Evolutionary conservation across 1,139 yeast species (phyloP).

Genomic region (Taphrina flavorubra): DNA sequence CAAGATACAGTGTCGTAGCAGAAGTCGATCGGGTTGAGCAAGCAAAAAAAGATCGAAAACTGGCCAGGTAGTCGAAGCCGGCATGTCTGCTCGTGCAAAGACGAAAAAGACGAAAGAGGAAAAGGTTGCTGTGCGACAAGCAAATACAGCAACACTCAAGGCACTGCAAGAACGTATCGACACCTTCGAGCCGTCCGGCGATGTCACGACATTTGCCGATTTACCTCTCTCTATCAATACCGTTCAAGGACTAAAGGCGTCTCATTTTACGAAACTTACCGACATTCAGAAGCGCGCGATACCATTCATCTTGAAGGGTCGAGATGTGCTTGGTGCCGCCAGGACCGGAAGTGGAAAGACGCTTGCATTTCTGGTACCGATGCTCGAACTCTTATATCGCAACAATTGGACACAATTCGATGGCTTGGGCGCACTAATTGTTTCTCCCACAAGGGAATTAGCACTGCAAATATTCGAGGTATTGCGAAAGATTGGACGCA

Average conservation of each 20-base stretch:
- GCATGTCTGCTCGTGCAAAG: constrained; percentile 29
- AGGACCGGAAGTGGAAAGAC: constrained; percentile 98
- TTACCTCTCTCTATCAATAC: constrained; percentile 40
- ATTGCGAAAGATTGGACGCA: constrained; percentile 77
- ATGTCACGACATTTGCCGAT: constrained; percentile 31
- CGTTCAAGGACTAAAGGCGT: constrained; percentile 66
- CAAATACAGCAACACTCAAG: constrained; percentile 58
- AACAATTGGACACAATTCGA: constrained; percentile 84
- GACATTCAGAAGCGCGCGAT: constrained; percentile 85
- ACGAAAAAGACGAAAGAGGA: constrained; percentile 36
- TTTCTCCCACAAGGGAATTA: constrained; percentile 92
- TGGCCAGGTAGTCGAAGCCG: neutral
- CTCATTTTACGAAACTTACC: constrained; percentile 71
- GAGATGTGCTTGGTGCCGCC: constrained; percentile 90
- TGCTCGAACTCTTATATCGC: constrained; percentile 54
- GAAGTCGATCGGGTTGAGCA: neutral
- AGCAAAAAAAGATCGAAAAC: neutral
- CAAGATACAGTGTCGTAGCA: neutral
- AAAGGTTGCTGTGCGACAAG: constrained; percentile 43
- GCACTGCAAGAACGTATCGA: constrained; percentile 53
- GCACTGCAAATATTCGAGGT: constrained; percentile 96
- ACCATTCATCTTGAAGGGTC: constrained; percentile 75
- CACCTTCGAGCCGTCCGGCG: constrained; percentile 43
- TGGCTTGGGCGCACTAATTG: constrained; percentile 89
- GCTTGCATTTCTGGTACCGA: constrained; percentile 83